Evolutionary conservation across 1,139 yeast genomes (phyloP).

Genomic region (Suhomyces bolitotheri): DNA sequence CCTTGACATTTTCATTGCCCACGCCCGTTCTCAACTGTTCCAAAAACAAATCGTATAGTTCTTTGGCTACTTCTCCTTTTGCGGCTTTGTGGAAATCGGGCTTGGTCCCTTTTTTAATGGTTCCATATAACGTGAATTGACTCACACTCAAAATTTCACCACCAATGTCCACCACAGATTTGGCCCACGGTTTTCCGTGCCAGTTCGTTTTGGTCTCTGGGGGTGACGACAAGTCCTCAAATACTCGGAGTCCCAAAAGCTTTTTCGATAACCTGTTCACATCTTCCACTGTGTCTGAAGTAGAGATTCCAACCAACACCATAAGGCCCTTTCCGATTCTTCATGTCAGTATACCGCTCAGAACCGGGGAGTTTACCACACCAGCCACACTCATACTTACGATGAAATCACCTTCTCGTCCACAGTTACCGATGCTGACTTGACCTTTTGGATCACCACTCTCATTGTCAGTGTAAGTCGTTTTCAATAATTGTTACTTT

Average conservation of each 20-base stretch:
- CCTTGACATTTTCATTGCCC: slow-evolving; percentile 67
- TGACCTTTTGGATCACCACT: slow-evolving; percentile 86
- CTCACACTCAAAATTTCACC: slow-evolving; percentile 67
- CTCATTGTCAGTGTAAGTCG: too few species aligned
- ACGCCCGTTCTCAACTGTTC: slow-evolving; percentile 47
- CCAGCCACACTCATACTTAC: slow-evolving; percentile 46
- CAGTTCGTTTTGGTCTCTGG: slow-evolving; percentile 41
- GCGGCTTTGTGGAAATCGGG: slow-evolving; percentile 94
- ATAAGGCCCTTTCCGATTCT: slow-evolving; percentile 74
- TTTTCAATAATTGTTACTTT: neutral
- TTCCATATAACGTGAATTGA: slow-evolving; percentile 86
- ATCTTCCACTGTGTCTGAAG: slow-evolving; percentile 73
- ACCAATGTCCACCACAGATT: slow-evolving; percentile 37
- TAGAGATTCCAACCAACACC: slow-evolving; percentile 81
- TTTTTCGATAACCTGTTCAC: slow-evolving; percentile 68
- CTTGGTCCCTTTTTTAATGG: slow-evolving; percentile 82
- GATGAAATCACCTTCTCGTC: slow-evolving; percentile 66
- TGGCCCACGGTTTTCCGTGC: slow-evolving; percentile 65
- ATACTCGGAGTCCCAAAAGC: slow-evolving; percentile 62
- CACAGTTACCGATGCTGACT: slow-evolving; percentile 83
- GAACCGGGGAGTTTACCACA: neutral
- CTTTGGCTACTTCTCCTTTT: slow-evolving; percentile 71
- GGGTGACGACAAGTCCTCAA: slow-evolving; percentile 54
- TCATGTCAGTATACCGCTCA: too few species aligned
- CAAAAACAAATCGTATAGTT: slow-evolving; percentile 65